Conservation (phyloP, 2,329 filamentous ascomycete species). For the Clarireedia monteithiana region DNA sequence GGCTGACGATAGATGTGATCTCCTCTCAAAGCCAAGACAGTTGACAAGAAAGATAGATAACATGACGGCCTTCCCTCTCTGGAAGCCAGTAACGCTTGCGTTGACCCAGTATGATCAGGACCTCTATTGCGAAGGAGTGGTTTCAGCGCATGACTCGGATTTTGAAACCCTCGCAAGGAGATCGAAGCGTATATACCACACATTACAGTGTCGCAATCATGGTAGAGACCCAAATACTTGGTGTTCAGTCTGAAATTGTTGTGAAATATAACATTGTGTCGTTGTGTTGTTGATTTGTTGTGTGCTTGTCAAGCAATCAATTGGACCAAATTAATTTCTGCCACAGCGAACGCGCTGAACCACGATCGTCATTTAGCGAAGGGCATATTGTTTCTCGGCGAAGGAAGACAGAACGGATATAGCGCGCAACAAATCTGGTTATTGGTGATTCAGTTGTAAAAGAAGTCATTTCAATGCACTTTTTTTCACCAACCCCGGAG, state of each 20-base stretch:
- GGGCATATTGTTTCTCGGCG: constrained; percentile 1
- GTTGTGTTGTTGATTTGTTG: neutral
- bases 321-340: neutral
- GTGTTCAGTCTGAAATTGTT: neutral
- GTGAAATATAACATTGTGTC: neutral
- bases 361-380: constrained; percentile 8
- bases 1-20: constrained; percentile 66
- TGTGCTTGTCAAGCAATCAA: neutral
- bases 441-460: neutral
- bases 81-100: constrained; percentile 27
- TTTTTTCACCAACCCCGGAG: neutral
- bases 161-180: constrained; percentile 29
- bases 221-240: neutral
- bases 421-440: neutral
- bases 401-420: neutral
- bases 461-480: neutral
- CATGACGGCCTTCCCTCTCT: constrained; percentile 27
- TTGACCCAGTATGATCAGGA: constrained; percentile 48
- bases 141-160: constrained; percentile 33
- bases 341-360: neutral
- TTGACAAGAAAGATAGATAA: constrained; percentile 63
- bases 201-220: constrained; percentile 33
- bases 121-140: constrained; percentile 46
- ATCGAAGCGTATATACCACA: constrained; percentile 53
- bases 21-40: constrained; percentile 85